These are phyloP conservation scores for Stephania cephalantha DNA, from an alignment of 164 flowering plant species.

Conservation along the genomic window DNA sequence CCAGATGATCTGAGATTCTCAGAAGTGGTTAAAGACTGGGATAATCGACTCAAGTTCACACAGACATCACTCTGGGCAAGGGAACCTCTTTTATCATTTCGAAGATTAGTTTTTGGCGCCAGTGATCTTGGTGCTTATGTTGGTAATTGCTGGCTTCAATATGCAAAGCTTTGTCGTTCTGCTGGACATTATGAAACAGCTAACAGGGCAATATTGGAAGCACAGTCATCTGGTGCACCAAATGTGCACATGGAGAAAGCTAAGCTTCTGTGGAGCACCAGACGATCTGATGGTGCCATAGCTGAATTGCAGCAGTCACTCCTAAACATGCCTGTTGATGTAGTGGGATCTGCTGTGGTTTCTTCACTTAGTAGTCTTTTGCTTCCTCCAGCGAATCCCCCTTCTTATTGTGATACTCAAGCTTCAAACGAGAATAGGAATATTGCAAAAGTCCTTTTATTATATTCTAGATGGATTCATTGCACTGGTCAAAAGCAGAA, in stretches of 20 bases:
- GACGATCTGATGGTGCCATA: slow-evolving; percentile 86
- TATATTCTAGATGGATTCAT: slow-evolving; percentile 96
- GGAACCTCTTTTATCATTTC: slow-evolving; percentile 87
- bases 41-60: slow-evolving; percentile 69
- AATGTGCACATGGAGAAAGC: slow-evolving; percentile 94
- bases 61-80: slow-evolving; percentile 97
- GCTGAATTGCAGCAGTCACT: slow-evolving; percentile 84
- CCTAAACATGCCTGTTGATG: slow-evolving; percentile 79
- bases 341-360: slow-evolving; percentile 70
- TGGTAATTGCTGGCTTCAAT: slow-evolving; percentile 94
- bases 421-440: slow-evolving; percentile 53
- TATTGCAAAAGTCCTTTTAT: slow-evolving; percentile 81
- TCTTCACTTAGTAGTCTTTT: slow-evolving; percentile 80
- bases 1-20: slow-evolving; percentile 45
- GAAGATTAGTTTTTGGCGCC: slow-evolving; percentile 83
- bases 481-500: slow-evolving; percentile 97
- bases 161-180: slow-evolving; percentile 93
- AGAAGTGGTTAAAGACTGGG: slow-evolving; percentile 67
- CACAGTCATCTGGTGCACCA: slow-evolving; percentile 77
- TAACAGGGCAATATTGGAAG: slow-evolving; percentile 86
- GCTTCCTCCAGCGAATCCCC: slow-evolving; percentile 50
- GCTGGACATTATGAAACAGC: slow-evolving; percentile 99
- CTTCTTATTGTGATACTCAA: slow-evolving; percentile 40
- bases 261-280: slow-evolving; percentile 88
- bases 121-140: slow-evolving; percentile 73